Base-by-base conservation (phyloP, 2,329 filamentous ascomycete species). In the Alternaria postmessia region DNA sequence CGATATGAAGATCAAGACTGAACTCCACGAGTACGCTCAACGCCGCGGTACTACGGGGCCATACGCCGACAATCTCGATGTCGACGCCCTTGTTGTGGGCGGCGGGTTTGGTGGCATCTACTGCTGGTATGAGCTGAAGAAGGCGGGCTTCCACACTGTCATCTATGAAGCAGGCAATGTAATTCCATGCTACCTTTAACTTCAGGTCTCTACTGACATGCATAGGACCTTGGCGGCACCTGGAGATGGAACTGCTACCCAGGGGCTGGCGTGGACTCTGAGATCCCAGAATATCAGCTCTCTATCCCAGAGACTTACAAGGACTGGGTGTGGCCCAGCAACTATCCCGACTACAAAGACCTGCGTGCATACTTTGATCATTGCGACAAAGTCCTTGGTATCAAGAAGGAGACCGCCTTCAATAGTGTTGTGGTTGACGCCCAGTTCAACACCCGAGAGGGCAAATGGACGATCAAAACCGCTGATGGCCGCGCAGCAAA, bases 311-410 rank as follows among this genome's bases (percentile, higher is more conserved):
- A 82, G 61, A 68, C 80, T 3, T 82, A 75, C 64, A 75, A 78
- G 34, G 62, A 80, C 2, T 88, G 84, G 85, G 85, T 77, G 26
- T 89, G 84, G 82, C 70, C 75, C 0, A 79, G 67, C 62, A 82
- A 82, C 48, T 87, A 84, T 49, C 83, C 84, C 1, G 78, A 69
- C 9, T 81, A 81, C 43, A 54, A 78, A 30, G 82, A 88, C 28
- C 75, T 88, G 1, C 78, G 82, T 9, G 68, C 67, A 2, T 88
- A 88, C 69, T 88, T 88, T 66, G 79, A 85, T 20, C 82, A 86
- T 52, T 80, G 85, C n/a, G 86, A 86, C 55, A 82, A 83, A 55
- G 78, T 82, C 2, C 68, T 86, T 14, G 73, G 79, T 16, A 71
- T 88, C 30, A 84, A 80, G 64, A 86, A 85, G 64, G 84, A 87